Base-by-base conservation (phyloP, 2,329 filamentous ascomycete genomes). In the Penicillium sclerotigenum region DNA sequence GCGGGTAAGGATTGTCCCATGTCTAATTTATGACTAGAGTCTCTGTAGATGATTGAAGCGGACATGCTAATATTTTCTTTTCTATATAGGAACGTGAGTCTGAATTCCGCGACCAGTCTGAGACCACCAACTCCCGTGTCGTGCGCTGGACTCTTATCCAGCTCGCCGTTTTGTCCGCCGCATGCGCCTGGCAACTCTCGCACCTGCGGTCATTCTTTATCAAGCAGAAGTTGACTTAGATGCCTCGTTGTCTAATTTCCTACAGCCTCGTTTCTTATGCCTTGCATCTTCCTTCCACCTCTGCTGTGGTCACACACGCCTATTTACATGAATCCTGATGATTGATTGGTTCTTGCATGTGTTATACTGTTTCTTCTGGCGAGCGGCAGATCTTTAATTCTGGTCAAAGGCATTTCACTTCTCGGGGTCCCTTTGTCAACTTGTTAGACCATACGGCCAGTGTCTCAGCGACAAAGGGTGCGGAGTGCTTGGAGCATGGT, bases 141-240 rank as follows among this genome's bases (percentile, higher is more conserved):
- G 86, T 97, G 48, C 87, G 91, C 66, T 99, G 94, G 93, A 93
- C 94, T 64, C 71, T 97, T 63, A 88, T 97, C 65, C 94, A 99
- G 77, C 80, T 97, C 58, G 83, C 86, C 50, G 85, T 97, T 36
- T 81, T 99, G 52, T 90, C 87, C 53, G 81, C 87, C 54, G 96
- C 94, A 33, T 99, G 94, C 78, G 90, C 91, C 59, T 99, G 94
- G 94, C 94, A 99, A 77, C 81, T 99, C 45, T 96, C 91, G 52
- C 93, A 99, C 77, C 83, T 99, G 68, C 85, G 94, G 66, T 89
- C 90, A 45, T 99, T 99, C 84, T 99, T 99, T 81, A 99, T 99
- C 81, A 99, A 99, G 84, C 93, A 97, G 81, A 99, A 99, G 83
- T 86, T 99, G 74, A 97, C 94, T 58, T 99, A 85, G 50, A 57